Base-by-base conservation (phyloP, 805 yeast species). In the Saturnispora hagleri region DNA sequence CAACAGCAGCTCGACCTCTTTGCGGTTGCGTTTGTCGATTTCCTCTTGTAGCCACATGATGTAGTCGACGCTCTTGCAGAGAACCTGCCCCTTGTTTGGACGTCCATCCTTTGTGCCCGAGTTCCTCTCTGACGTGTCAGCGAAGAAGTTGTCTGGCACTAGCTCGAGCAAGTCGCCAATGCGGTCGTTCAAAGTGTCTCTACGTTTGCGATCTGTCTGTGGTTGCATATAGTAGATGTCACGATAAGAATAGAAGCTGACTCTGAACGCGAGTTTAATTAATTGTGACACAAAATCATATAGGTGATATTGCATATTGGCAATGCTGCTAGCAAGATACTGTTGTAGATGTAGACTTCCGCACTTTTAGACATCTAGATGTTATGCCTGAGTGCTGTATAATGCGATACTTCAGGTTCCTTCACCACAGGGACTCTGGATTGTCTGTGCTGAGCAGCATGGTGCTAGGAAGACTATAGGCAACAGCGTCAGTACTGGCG, bases 41-140 rank as follows among this genome's bases (percentile, higher is more conserved):
- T 77, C 72, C 54, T 79, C 81, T 63, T 87, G 95, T 35, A 87
- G 66, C 54, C 69, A 69, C 53, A 78, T 81, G 42, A 86, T 78
- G 60, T 84, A 86, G 55, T 84, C 89, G 2, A 86, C 89, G 0
- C 88, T 77, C 60, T 83, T 85, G 8, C 87, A 77, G 53, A 86
- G 69, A 2, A 86, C 84, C 62, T 85, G 91, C 2, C 95, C 95
- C 67, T 86, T 86, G 61, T 85, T 86, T 0, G 95, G 95, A 58
- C 84, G 85, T 2, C 91, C 93, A 60, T 85, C 91, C 56, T 82
- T 84, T 0, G 91, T 85, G 0, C 91, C 91, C 5, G 79, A 72
- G 3, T 79, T 76, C 56, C 73, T 75, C 26, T 69, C 76, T 41
- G 65, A 66, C 10, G 61, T 61, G 15, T 75, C 77, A 10, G 68